Evolutionary conservation across 495 filamentous ascomycete species (phyloP).

Genomic region (Clohesyomyces aquaticus): DNA sequence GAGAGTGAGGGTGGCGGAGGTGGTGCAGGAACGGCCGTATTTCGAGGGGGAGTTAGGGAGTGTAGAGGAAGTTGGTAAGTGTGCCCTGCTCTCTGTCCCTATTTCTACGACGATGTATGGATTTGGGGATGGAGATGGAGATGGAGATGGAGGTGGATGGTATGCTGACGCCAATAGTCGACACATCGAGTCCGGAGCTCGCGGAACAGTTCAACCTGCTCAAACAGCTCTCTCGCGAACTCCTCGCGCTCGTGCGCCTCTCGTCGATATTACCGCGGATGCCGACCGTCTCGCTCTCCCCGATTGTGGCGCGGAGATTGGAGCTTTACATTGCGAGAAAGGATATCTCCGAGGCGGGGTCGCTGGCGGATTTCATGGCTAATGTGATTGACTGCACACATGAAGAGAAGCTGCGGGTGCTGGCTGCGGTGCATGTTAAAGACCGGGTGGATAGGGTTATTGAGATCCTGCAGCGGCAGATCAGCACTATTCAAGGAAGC

Average conservation of each 20-base stretch:
- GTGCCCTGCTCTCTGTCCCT: background rate
- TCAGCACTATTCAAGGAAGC: conserved; percentile 78
- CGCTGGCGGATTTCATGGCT: conserved; percentile 94
- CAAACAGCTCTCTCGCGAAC: conserved; percentile 79
- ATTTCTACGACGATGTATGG: background rate
- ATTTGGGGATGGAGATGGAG: conserved; percentile 5
- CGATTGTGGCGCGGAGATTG: conserved; percentile 79
- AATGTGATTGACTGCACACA: conserved; percentile 80
- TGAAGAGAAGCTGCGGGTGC: conserved; percentile 84
- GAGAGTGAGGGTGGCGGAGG: conserved; percentile 73
- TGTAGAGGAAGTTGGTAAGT: conserved; percentile 63
- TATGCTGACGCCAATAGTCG: conserved; percentile 41
- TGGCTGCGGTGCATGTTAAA: conserved; percentile 74
- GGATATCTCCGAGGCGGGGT: conserved; percentile 74
- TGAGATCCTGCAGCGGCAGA: conserved; percentile 76
- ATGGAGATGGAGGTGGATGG: conserved; percentile 1
- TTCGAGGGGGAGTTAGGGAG: conserved; percentile 76
- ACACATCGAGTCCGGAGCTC: conserved; percentile 56
- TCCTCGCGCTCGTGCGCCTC: conserved; percentile 76
- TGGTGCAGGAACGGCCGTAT: conserved; percentile 78
- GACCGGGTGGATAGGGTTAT: conserved; percentile 78
- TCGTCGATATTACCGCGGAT: conserved; percentile 72
- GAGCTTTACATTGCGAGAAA: conserved; percentile 83
- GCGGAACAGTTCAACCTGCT: conserved; percentile 75
- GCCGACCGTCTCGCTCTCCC: conserved; percentile 67